Conservation (phyloP, 2,329 filamentous ascomycete species). For the Aureobasidium lini region DNA sequence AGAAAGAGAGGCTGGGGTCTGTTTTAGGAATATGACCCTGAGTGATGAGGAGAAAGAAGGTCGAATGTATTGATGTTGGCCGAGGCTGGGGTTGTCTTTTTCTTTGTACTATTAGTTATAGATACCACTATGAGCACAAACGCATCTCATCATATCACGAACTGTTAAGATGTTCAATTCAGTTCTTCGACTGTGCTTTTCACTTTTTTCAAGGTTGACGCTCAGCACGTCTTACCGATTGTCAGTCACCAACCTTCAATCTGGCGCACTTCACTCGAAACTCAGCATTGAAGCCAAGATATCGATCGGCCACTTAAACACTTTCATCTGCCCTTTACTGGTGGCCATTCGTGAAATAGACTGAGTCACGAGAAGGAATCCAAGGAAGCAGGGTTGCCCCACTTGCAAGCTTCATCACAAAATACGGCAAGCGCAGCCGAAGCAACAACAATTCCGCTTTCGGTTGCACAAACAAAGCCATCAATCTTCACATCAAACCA, state of each 20-base stretch:
- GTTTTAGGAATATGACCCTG: slow-evolving; percentile 22
- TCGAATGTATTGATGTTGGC: neutral
- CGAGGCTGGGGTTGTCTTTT: neutral
- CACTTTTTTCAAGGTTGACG: no score
- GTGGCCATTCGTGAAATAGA: no score
- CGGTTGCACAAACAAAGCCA: neutral
- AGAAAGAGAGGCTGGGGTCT: slow-evolving; percentile 28
- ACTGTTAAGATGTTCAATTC: no score
- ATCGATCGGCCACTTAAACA: no score
- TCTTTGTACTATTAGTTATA: slow-evolving; percentile 9
- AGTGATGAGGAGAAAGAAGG: neutral
- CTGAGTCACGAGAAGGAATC: no score
- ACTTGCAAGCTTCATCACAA: neutral
- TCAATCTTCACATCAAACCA: neutral
- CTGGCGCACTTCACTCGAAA: no score
- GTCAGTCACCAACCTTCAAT: no score
- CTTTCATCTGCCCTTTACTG: no score
- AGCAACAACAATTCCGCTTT: neutral
- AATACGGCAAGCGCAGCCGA: neutral
- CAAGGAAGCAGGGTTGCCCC: neutral
- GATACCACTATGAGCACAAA: slow-evolving; percentile 9
- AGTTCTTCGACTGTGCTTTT: no score
- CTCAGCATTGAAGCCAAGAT: no score
- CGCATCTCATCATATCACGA: neutral
- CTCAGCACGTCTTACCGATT: no score